A percentile compares a stretch with the other conserved stretches of the same genome.
These are phyloP conservation scores for Plectosphaerella sp. DNA, from an alignment of 2,329 filamentous ascomycete genomes.

Conservation along the genomic window DNA sequence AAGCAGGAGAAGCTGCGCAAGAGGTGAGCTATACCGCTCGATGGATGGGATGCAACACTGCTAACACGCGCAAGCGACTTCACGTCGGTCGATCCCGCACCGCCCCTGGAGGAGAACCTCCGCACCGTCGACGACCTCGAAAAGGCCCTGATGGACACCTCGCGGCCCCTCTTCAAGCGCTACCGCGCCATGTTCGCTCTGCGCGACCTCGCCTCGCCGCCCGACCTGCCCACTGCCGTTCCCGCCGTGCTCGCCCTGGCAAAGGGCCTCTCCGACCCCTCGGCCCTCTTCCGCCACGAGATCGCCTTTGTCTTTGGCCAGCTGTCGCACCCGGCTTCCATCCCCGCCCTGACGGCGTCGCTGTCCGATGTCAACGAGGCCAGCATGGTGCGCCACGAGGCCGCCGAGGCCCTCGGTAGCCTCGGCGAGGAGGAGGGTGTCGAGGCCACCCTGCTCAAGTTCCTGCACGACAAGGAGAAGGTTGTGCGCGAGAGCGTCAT, in stretches of 20 bases:
- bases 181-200: constrained; percentile 98
- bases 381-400: constrained; percentile 97
- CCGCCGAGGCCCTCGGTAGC: constrained; percentile 91
- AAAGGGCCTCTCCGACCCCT: constrained; percentile 77
- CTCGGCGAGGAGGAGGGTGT: constrained; percentile 92
- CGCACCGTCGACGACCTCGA: constrained; percentile 71
- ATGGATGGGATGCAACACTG: constrained; percentile 1
- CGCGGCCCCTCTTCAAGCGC: constrained; percentile 77
- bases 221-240: constrained; percentile 81
- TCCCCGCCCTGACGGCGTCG: constrained; percentile 77
- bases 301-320: constrained; percentile 98
- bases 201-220: constrained; percentile 89
- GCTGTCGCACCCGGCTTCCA: constrained; percentile 92
- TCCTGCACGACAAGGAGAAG: constrained; percentile 84
- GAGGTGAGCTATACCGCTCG: constrained; percentile 52
- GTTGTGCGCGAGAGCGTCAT: constrained; percentile 93
- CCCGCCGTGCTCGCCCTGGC: constrained; percentile 85
- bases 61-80: constrained; percentile 65
- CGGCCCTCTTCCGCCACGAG: constrained; percentile 93
- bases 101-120: constrained; percentile 71
- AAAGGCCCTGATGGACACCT: constrained; percentile 72
- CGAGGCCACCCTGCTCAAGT: constrained; percentile 76
- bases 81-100: constrained; percentile 90
- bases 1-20: constrained; percentile 73
- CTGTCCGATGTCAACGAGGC: constrained; percentile 77